Evolutionary conservation across 768 basidiomycete species (phyloP), one percentile per base, ranked within the genome.

Genomic region (Amanita jacksonii): DNA sequence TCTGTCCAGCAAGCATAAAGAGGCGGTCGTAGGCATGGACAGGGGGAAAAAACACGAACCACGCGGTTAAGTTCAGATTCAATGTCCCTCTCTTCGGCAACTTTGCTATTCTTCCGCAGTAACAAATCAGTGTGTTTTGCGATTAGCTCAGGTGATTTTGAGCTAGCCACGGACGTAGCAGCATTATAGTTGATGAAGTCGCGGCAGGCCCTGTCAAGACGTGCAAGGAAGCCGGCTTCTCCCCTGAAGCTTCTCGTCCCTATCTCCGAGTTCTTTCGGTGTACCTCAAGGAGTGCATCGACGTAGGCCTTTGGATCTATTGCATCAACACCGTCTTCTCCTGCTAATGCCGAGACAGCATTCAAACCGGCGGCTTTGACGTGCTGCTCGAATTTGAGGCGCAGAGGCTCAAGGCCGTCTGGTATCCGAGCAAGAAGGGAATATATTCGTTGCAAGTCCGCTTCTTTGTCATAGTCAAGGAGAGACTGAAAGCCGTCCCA

Each of bases 381-480:
- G 61, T 96, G 92, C 52, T 86, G 83, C 65, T 93, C 93, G 57
- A 97, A 99, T 56, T 79, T 83, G 70, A 85, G 86, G 54, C 90
- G 76, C 43, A 97, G 64, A 0, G 91, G 92, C 53, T 94, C 89
- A 46, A 97, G 68, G 5, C 93, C 94, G 53, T 90, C 82, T 13
- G 80, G 78, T 48, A 97, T 93, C 25, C 93, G 84, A 9, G 85
- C 81, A 18, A 98, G 70, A n/a, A 97, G 69, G 7, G 82, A 72
- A 64, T 96, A 97, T 89, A 97, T 96, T 33, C 93, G 76, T 53
- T 89, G 89, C 33, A 99, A 70, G 56, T 98, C 94, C 61, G 92
- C 87, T 46, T 91, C 85, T 62, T 92, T 89, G 63, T 97, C 94
- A 60, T 74, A 91, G 60, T 97, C 93, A 51, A 93, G 78, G 38